Evolutionary conservation across 148 eudicot species (phyloP), one percentile per base, ranked within the genome.

Genomic region (Amaranthus hypochondriacus): DNA sequence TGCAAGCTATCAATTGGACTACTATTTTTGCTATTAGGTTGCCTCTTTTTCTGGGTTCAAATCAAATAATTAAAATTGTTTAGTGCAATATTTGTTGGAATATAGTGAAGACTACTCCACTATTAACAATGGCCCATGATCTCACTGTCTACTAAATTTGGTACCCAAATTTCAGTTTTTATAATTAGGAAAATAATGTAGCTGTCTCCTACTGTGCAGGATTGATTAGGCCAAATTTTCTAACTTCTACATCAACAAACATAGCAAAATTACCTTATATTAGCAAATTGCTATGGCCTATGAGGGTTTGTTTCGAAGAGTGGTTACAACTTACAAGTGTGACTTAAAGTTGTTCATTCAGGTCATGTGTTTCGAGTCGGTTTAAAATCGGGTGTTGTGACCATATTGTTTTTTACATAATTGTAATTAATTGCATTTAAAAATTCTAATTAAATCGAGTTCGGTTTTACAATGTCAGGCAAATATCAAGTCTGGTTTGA

Each of bases 171-270:
- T 28, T 56, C 43, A 44, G 39, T 43, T 71, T 72, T 77, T 59
- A 15, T 56, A 9, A 21, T 65, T 60, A 62, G 68, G 69, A 47
- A 51, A 42, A 55, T 75, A 77, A 9, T n/a, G 28, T 62, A 65
- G 80, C 70, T 77, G 80, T 73, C 73, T 55, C 63, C 49, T 78
- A 70, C 69, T 56, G 49, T 43, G 66, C 68, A 50, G 46, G 52
- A 58, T 47, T 56, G 63, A 3, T 49, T 48, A 15, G 55, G 51
- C 60, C 28, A 6, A 71, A 46, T 59, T 42, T 59, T 57, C 46
- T 15, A 47, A 72, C 43, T 59, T 57, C n/a, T 15, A 58, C 66
- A 59, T 60, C 18, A 62, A 59, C 75, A 72, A 49, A 61, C 44
- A 39, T 14, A 61, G 56, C 66, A 60, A 72, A 21, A 28, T 28